Percentiles rank a stretch among this genome's conserved stretches.
These are phyloP conservation scores for Geoglossum glabrum DNA, from an alignment of 495 filamentous ascomycete species.

Conservation along the genomic window DNA sequence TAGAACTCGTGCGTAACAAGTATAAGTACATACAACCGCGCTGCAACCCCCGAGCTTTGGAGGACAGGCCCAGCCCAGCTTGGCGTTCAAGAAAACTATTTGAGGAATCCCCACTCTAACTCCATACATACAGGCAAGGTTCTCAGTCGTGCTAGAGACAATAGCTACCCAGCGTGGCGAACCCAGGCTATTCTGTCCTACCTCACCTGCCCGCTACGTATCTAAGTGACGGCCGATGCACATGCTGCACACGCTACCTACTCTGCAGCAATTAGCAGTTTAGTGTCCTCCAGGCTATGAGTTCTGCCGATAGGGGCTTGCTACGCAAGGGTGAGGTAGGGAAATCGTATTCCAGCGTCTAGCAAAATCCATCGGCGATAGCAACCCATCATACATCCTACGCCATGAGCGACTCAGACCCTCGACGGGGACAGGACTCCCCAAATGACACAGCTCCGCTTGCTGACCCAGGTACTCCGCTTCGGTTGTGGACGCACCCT, in stretches of 20 bases:
- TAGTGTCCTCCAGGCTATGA: neutral
- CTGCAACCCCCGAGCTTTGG: too few relatives aligned
- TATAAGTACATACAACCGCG: too few relatives aligned
- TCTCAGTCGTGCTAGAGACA: too few relatives aligned
- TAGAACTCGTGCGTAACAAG: too few relatives aligned
- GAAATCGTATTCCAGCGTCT: neutral
- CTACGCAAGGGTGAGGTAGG: neutral
- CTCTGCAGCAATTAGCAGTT: too few relatives aligned
- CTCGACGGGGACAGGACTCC: slow-evolving; percentile 6
- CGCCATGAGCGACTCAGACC: neutral
- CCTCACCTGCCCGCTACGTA: neutral
- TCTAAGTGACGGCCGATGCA: too few relatives aligned
- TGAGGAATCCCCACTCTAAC: too few relatives aligned
- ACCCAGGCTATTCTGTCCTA: neutral
- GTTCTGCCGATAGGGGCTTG: too few relatives aligned
- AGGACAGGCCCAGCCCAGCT: too few relatives aligned
- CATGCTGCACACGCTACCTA: too few relatives aligned
- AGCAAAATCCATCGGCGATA: neutral
- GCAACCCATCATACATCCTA: neutral
- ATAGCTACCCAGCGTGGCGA: neutral
- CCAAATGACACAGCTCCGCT: neutral
- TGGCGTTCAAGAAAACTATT: too few relatives aligned
- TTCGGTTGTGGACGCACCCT: slow-evolving; percentile 33
- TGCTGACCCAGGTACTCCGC: neutral
- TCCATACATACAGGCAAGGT: too few relatives aligned